Base-by-base conservation (phyloP, 345 rosid genomes). In the Trapa incisa region DNA sequence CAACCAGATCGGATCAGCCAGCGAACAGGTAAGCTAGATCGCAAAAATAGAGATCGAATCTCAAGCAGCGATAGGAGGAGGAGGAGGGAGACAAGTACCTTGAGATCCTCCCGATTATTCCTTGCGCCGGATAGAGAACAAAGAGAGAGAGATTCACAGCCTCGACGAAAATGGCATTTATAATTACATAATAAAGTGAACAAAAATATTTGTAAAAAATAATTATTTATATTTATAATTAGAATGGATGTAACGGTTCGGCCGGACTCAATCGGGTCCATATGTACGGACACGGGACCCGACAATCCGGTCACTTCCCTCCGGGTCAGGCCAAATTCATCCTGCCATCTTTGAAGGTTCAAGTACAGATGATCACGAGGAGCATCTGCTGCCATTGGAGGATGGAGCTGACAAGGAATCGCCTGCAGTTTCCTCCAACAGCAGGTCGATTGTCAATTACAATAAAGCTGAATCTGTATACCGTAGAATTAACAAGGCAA, bases 371-470 rank as follows among this genome's bases (percentile, higher is more conserved):
- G 29, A 22, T 22, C 29, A 22, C 29, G 29, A 22, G 29, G 29
- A 22, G 29, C 29, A 22, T 22, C 29, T 22, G 29, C 29, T 22
- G 29, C 29, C 29, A 22, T 22, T 63, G 39, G 38, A 33, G 70
- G 33, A 7, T 54, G 65, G 62, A 62, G 66, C 67, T 45, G 64
- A 64, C 67, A 48, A 66, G 53, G 72, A 68, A 70, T 39, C 29
- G 29, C 29, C 43, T 41, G 61, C 82, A 72, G 85, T 84, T 78
- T 84, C 85, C 29, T 22, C 29, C 29, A 22, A 22, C 29, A 22
- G 29, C 80, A 54, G 84, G 81, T 83, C 69, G 66, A 72, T 80
- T 79, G 89, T 76, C 84, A 52, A 77, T 2, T 69, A 84, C 80
- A 79, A 80, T 54, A 74, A 66, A 77, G 67, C 65, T 79, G 74